phyloP scores from a whole-genome alignment of 2,329 filamentous ascomycete genomes.

The Zalaria sp. region DNA sequence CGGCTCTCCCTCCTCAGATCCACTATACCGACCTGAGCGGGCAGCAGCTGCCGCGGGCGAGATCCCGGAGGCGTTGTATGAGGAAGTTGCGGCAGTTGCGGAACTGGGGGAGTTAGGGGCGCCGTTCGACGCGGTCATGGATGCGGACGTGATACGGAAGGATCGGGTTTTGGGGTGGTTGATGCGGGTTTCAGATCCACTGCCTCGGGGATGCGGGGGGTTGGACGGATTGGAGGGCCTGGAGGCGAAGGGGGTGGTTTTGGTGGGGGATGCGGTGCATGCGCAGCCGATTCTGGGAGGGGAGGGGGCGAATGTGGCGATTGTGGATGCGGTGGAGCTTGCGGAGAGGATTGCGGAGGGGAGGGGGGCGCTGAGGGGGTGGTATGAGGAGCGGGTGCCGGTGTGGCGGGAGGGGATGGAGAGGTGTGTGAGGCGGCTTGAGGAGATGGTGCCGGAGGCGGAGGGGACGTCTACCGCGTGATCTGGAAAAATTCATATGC shows the following conservation, averaged over 20 bases:
- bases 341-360: constrained; percentile 14
- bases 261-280: constrained; percentile 27
- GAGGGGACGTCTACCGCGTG: no score
- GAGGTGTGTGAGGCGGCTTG: constrained; percentile 11
- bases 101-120: constrained; percentile 12
- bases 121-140: constrained; percentile 20
- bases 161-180: constrained; percentile 27
- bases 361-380: constrained; percentile 6
- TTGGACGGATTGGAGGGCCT: constrained; percentile 11
- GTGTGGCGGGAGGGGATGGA: constrained; percentile 11
- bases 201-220: background rate
- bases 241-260: constrained; percentile 12
- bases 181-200: constrained; percentile 19
- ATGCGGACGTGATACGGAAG: constrained; percentile 14
- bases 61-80: constrained; percentile 21
- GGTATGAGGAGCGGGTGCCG: constrained; percentile 9
- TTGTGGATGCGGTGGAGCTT: constrained; percentile 22
- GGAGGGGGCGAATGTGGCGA: constrained; percentile 24
- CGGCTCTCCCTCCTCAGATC: constrained; percentile 11
- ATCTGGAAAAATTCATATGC: no score
- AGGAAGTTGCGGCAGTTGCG: constrained; percentile 16
- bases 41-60: constrained; percentile 16
- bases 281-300: constrained; percentile 26
- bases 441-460: constrained; percentile 7
- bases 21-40: constrained; percentile 20